Base-by-base conservation (phyloP, 495 filamentous ascomycete species). In the Penicillium taxi region DNA sequence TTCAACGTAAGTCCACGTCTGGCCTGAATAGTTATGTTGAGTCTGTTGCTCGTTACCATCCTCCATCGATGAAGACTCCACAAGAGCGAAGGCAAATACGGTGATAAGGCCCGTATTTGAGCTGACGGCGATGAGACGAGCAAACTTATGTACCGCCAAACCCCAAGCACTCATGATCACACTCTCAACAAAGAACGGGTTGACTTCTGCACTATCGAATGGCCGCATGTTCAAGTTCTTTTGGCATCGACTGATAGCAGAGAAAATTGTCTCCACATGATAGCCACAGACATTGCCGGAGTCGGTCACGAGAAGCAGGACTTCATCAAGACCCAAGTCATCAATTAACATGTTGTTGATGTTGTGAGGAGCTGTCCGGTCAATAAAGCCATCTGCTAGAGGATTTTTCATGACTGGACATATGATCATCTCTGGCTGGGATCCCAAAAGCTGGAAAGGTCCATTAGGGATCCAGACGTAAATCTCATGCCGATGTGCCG, bases 211-310 rank as follows among this genome's bases (percentile, higher is more conserved):
- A 7, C 54, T 50, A 36, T 60, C 42, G 20, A 59, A 41, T 3
- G 55, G 58, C 8, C 42, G 41, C 5, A 43, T 37, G 14, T 62
- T 47, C 5, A 49, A 52, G 21, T 39, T 31, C 23, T 44, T 44
- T 7, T 35, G 39, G 13, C 57, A 55, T 35, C 53, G 53, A 20
- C 61, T 56, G 14, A 79, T 41, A 11, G 63, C 64, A 4, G 61
- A 67, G 19, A 56, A 60, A 4, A 83, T 74, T 4, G 64, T 61
- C 21, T 71, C 70, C 1, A 81, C 82, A 43, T 83, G 78, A 56
- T 89, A 94, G 4, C 77, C 87, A 23, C 82, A 72, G 7, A 93
- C 79, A 58, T 98, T 90, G 4, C 91, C 91, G 44, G 95, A 88
- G 48, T 96, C 91, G 38, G 80, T 88, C 8, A 70, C 77, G 27